These are phyloP conservation scores for Beauveria australis DNA, from an alignment of 2,329 filamentous ascomycete genomes.

Conservation along the genomic window DNA sequence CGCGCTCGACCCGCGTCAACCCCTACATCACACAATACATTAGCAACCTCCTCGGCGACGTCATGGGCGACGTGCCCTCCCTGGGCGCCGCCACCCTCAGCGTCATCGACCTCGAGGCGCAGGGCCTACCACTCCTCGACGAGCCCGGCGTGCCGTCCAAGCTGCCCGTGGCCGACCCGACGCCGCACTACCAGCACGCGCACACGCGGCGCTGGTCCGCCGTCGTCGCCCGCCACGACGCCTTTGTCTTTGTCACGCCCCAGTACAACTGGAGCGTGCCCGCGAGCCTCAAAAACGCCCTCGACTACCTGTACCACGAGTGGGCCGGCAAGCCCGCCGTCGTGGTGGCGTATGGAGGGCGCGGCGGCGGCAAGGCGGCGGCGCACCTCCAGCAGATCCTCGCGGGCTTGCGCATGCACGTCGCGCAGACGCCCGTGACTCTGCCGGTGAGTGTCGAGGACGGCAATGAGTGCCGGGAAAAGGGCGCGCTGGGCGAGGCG, in stretches of 20 bases:
- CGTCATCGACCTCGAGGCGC: constrained; percentile 28
- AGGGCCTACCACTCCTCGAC: constrained; percentile 36
- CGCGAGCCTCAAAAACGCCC: constrained; percentile 50
- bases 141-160: constrained; percentile 32
- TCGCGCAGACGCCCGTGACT: background rate
- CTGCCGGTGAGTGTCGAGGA: background rate
- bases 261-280: constrained; percentile 51
- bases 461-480: background rate
- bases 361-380: constrained; percentile 26
- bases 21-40: constrained; percentile 27
- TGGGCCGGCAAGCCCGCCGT: constrained; percentile 46
- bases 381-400: constrained; percentile 15
- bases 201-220: constrained; percentile 37
- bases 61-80: background rate
- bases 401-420: constrained; percentile 12
- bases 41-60: constrained; percentile 15
- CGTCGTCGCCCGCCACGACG: constrained; percentile 35
- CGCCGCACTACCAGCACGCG: constrained; percentile 29
- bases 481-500: background rate
- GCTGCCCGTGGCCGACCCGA: constrained; percentile 23
- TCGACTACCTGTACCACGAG: constrained; percentile 53
- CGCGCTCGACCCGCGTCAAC: constrained; percentile 25
- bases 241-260: constrained; percentile 41
- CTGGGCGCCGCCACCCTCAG: constrained; percentile 16
- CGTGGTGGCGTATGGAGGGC: constrained; percentile 46